phyloP scores from a whole-genome alignment of 768 basidiomycete species.

The Psilocybe cyanescens region DNA sequence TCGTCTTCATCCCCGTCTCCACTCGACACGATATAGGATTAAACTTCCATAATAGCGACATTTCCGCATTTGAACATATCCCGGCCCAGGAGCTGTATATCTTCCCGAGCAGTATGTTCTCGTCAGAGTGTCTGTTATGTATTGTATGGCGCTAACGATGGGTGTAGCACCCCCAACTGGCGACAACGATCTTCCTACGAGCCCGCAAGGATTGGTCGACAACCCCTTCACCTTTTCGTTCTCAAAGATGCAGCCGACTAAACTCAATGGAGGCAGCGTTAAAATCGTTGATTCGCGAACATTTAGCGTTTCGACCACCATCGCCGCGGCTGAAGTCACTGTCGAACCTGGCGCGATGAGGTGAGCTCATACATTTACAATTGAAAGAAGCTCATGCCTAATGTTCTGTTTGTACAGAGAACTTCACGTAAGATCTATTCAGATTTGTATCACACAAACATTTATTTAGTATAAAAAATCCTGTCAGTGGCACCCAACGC shows the following conservation, averaged over 20 bases:
- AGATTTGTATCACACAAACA: neutral
- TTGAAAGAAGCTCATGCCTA: neutral
- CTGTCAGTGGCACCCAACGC: constrained; percentile 69
- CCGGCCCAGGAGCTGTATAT: constrained; percentile 60
- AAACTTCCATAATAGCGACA: constrained; percentile 31
- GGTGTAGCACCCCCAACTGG: constrained; percentile 38
- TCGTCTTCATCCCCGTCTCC: neutral
- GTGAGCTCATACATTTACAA: constrained; percentile 29
- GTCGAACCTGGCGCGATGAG: constrained; percentile 64
- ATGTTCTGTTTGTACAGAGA: constrained; percentile 36
- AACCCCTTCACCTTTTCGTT: constrained; percentile 55
- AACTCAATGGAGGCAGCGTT: constrained; percentile 57
- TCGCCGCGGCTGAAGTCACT: constrained; percentile 59
- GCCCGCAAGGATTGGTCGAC: constrained; percentile 45
- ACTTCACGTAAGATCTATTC: constrained; percentile 46
- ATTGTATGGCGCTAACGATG: neutral
- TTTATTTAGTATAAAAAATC: neutral
- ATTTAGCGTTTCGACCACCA: constrained; percentile 54
- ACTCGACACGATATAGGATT: neutral
- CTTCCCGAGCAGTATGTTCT: constrained; percentile 33
- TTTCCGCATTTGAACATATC: constrained; percentile 53
- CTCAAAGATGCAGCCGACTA: constrained; percentile 47
- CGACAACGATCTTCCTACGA: constrained; percentile 39
- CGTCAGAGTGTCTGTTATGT: constrained; percentile 2
- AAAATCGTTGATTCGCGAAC: constrained; percentile 61